Conservation (phyloP, 176 grass and related monocot species). For the Dendrocalamus sinicus region DNA sequence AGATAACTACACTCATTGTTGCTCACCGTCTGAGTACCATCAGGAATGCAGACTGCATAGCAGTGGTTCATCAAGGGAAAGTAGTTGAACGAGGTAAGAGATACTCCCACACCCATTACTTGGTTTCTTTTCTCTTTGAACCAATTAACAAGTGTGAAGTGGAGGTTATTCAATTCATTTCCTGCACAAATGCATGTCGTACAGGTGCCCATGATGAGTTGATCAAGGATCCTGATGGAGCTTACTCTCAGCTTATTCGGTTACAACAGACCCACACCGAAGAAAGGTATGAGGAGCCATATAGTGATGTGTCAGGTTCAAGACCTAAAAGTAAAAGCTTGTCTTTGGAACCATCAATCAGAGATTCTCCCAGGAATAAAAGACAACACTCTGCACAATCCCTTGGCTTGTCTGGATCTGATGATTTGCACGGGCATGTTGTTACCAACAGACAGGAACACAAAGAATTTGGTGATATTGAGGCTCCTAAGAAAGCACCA, state of each 20-base stretch:
- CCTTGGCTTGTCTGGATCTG: slow-evolving; percentile 9
- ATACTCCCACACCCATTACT: slow-evolving; percentile 22
- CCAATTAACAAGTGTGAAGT: slow-evolving; percentile 28
- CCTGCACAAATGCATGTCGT: slow-evolving; percentile 21
- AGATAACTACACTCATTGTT: slow-evolving; percentile 80
- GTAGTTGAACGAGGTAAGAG: slow-evolving; percentile 72
- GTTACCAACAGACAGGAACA: slow-evolving; percentile 8
- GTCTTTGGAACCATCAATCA: slow-evolving; percentile 39
- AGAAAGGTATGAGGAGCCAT: slow-evolving; percentile 22
- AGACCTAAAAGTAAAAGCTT: slow-evolving; percentile 39
- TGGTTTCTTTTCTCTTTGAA: slow-evolving; percentile 17
- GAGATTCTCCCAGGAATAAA: slow-evolving; percentile 49
- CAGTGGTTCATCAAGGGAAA: slow-evolving; percentile 72
- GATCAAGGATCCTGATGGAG: slow-evolving; percentile 67
- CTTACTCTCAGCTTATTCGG: slow-evolving; percentile 68
- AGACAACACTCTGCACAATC: slow-evolving; percentile 38
- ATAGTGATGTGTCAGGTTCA: slow-evolving; percentile 3
- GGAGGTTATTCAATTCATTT: slow-evolving; percentile 28
- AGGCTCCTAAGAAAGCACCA: slow-evolving; percentile 50
- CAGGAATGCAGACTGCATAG: slow-evolving; percentile 70
- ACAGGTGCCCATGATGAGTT: slow-evolving; percentile 75
- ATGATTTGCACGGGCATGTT: slow-evolving; percentile 34
- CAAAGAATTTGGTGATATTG: slow-evolving; percentile 10
- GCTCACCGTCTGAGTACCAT: slow-evolving; percentile 88
- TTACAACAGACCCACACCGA: slow-evolving; percentile 58